Evolutionary conservation across 106 monocot species (phyloP).

Genomic region (Dioscorea zingiberensis): DNA sequence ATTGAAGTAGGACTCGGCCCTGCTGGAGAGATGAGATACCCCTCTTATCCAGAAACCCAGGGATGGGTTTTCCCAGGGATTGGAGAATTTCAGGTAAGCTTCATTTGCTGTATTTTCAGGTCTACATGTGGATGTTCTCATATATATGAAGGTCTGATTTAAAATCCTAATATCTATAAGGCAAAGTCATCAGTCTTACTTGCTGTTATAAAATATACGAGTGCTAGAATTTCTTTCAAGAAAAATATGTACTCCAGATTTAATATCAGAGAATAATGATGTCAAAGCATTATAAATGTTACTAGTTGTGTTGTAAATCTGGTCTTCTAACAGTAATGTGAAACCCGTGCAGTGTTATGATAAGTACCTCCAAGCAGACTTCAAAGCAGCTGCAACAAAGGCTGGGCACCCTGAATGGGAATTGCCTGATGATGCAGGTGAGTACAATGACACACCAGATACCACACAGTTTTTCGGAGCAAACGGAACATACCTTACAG

Average conservation of each 20-base stretch:
- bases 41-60: conserved; percentile 48
- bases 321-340: too few species aligned
- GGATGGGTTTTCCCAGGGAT: conserved; percentile 71
- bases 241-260: too few species aligned
- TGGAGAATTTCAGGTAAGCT: conserved; percentile 45
- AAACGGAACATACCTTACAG: conserved; percentile 25
- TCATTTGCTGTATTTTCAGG: neutral
- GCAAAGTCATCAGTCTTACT: too few species aligned
- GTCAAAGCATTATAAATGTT: too few species aligned
- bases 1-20: conserved; percentile 66
- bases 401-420: conserved; percentile 53
- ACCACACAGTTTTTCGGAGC: conserved; percentile 42
- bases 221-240: too few species aligned
- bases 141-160: too few species aligned
- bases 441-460: conserved; percentile 47
- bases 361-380: conserved; percentile 36
- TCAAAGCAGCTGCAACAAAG: conserved; percentile 31
- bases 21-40: conserved; percentile 60
- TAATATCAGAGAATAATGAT: too few species aligned
- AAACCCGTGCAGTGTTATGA: conserved; percentile 45
- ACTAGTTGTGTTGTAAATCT: too few species aligned
- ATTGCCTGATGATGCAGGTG: conserved; percentile 56
- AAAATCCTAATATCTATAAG: too few species aligned
- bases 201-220: too few species aligned
- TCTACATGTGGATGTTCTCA: too few species aligned